These are phyloP conservation scores for Venturia effusa DNA, from an alignment of 2,329 filamentous ascomycete species.

Conservation along the genomic window DNA sequence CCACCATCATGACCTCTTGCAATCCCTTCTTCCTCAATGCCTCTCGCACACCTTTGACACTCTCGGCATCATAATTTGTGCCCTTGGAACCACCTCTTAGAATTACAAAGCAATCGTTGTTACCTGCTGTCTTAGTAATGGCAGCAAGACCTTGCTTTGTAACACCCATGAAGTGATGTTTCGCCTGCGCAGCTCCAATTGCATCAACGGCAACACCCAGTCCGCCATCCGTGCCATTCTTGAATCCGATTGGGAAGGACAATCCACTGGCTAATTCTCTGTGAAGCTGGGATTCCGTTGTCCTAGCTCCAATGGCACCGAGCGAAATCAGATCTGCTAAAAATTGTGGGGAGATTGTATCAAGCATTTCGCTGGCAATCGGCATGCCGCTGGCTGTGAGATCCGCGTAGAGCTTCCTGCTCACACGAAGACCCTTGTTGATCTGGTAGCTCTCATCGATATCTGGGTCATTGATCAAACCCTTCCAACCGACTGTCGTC, in stretches of 20 bases:
- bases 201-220: slow-evolving; percentile 89
- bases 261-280: slow-evolving; percentile 90
- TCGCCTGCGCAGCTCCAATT: slow-evolving; percentile 68
- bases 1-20: slow-evolving; percentile 87
- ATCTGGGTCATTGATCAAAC: slow-evolving; percentile 96
- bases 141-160: slow-evolving; percentile 95
- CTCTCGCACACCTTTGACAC: slow-evolving; percentile 68
- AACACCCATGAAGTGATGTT: slow-evolving; percentile 96
- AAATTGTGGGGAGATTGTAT: slow-evolving; percentile 97
- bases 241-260: slow-evolving; percentile 97
- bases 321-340: slow-evolving; percentile 91
- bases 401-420: slow-evolving; percentile 87
- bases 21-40: slow-evolving; percentile 72
- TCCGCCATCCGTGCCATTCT: slow-evolving; percentile 95
- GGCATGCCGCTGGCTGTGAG: slow-evolving; percentile 81
- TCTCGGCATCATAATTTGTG: slow-evolving; percentile 86
- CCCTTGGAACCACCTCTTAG: slow-evolving; percentile 83
- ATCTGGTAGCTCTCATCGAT: slow-evolving; percentile 97
- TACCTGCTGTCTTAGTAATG: slow-evolving; percentile 85
- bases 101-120: slow-evolving; percentile 96
- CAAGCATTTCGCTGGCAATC: slow-evolving; percentile 95
- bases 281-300: slow-evolving; percentile 93
- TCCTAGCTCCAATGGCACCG: slow-evolving; percentile 89
- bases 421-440: slow-evolving; percentile 92
- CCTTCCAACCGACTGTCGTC: slow-evolving; percentile 98